A percentile compares a stretch with the other conserved stretches of the same genome.
Evolutionary conservation across 352 stramenopile species (phyloP).

Genomic region (Blastocystis sp.): DNA sequence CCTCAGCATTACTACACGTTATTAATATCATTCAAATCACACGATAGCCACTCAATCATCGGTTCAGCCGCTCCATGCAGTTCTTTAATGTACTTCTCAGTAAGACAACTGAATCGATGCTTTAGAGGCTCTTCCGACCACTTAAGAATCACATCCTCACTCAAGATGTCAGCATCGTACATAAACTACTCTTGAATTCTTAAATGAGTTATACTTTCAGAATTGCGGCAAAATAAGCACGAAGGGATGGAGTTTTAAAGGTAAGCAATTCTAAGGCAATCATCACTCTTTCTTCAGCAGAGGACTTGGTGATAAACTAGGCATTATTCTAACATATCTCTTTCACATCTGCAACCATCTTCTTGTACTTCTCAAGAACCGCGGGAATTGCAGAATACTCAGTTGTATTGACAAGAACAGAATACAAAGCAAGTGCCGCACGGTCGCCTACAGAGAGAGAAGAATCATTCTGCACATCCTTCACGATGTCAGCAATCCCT

Average conservation of each 20-base stretch:
- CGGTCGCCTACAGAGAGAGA: slow-evolving; percentile 78
- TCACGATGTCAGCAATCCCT: slow-evolving; percentile 80
- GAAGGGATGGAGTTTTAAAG: slow-evolving; percentile 76
- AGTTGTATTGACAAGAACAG: slow-evolving; percentile 76
- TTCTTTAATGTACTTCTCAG: slow-evolving; percentile 75
- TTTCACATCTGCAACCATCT: slow-evolving; percentile 76
- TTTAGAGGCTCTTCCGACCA: slow-evolving; percentile 77
- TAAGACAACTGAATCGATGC: slow-evolving; percentile 80
- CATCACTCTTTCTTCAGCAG: slow-evolving; percentile 38
- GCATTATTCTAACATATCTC: slow-evolving; percentile 77
- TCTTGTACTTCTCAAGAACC: slow-evolving; percentile 79
- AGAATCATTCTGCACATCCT: slow-evolving; percentile 79
- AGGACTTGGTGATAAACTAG: slow-evolving; percentile 76
- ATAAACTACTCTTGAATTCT: slow-evolving; percentile 72
- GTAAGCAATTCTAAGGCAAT: slow-evolving; percentile 68
- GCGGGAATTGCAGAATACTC: slow-evolving; percentile 80
- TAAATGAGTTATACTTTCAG: slow-evolving; percentile 70
- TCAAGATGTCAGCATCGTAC: slow-evolving; percentile 81
- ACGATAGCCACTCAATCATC: slow-evolving; percentile 80
- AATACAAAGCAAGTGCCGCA: slow-evolving; percentile 81
- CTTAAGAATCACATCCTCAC: slow-evolving; percentile 77
- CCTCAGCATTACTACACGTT: slow-evolving; percentile 1
- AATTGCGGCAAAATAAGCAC: slow-evolving; percentile 78
- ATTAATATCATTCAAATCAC: background rate
- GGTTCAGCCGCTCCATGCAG: slow-evolving; percentile 77